Evolutionary conservation across 1,284 basidiomycete species (phyloP).

Genomic region (Rhodotorula glutinis): DNA sequence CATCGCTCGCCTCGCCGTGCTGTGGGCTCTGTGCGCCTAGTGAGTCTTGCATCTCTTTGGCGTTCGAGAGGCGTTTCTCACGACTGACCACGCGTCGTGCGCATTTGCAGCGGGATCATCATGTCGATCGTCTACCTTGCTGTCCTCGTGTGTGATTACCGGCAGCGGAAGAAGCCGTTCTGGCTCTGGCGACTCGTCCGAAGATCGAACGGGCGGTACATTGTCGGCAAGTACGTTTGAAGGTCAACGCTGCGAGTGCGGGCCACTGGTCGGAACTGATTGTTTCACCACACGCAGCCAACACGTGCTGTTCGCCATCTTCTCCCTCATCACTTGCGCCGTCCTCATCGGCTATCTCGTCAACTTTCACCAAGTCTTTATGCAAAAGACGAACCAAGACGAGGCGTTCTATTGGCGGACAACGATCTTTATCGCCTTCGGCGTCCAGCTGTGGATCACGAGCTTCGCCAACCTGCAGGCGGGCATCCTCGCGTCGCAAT

Average conservation of each 20-base stretch:
- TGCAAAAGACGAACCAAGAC: neutral
- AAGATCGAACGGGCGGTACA: slow-evolving; percentile 15
- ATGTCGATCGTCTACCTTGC: slow-evolving; percentile 5
- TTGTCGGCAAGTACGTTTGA: slow-evolving; percentile 21
- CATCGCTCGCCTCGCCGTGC: slow-evolving; percentile 3
- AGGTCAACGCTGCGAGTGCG: too few species aligned
- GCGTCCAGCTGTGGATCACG: slow-evolving; percentile 18
- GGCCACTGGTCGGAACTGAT: neutral
- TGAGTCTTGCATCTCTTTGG: neutral
- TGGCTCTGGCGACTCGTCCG: slow-evolving; percentile 22
- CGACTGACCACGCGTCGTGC: neutral
- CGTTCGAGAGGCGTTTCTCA: too few species aligned
- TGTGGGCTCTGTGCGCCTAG: slow-evolving; percentile 20
- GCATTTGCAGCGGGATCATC: slow-evolving; percentile 13
- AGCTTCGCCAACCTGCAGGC: slow-evolving; percentile 23
- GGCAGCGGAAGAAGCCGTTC: slow-evolving; percentile 6
- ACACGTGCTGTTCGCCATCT: slow-evolving; percentile 21
- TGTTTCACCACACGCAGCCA: slow-evolving; percentile 5
- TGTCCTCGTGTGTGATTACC: slow-evolving; percentile 9
- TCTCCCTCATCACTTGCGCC: slow-evolving; percentile 11
- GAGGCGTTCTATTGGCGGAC: slow-evolving; percentile 17
- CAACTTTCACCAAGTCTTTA: slow-evolving; percentile 8
- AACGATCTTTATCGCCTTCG: slow-evolving; percentile 11
- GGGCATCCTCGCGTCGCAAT: slow-evolving; percentile 9
- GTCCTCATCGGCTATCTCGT: slow-evolving; percentile 13